Percentiles rank a stretch among this genome's conserved stretches.
These are phyloP conservation scores for Macrolepiota fuliginosa DNA, from an alignment of 768 basidiomycete genomes.

Conservation along the genomic window DNA sequence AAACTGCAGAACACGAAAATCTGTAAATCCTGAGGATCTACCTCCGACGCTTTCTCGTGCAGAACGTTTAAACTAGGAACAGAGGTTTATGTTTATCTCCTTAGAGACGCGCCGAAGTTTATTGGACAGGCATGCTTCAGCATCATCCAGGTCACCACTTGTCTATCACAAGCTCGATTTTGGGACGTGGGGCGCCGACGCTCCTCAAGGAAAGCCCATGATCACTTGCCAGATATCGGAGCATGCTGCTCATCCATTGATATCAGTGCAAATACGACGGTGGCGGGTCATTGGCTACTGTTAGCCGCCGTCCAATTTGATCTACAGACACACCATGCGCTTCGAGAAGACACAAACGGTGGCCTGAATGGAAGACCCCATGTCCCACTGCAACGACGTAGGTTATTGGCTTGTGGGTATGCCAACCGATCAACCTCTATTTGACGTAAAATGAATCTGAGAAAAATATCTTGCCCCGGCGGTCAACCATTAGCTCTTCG, in stretches of 20 bases:
- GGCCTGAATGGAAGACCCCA: neutral
- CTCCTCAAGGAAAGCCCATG: neutral
- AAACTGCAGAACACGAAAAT: neutral
- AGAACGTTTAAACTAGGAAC: neutral
- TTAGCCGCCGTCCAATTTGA: neutral
- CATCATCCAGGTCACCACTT: neutral
- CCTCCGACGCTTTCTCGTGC: neutral
- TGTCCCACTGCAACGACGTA: neutral
- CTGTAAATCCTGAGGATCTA: neutral
- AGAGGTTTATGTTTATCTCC: too few relatives aligned
- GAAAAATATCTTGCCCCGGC: neutral
- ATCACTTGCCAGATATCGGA: neutral
- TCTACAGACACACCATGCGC: neutral
- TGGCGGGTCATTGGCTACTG: neutral
- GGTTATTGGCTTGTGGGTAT: constrained; percentile 4
- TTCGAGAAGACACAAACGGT: neutral
- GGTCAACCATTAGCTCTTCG: neutral
- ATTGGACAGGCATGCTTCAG: neutral
- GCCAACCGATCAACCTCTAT: constrained; percentile 1
- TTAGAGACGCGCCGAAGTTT: neutral
- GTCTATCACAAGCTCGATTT: neutral
- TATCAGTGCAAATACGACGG: neutral
- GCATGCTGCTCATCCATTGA: neutral
- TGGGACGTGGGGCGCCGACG: neutral
- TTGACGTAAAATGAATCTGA: constrained; percentile 6